Base-by-base conservation (phyloP, 176 grass and related monocot genomes). In the Olyra latifolia region DNA sequence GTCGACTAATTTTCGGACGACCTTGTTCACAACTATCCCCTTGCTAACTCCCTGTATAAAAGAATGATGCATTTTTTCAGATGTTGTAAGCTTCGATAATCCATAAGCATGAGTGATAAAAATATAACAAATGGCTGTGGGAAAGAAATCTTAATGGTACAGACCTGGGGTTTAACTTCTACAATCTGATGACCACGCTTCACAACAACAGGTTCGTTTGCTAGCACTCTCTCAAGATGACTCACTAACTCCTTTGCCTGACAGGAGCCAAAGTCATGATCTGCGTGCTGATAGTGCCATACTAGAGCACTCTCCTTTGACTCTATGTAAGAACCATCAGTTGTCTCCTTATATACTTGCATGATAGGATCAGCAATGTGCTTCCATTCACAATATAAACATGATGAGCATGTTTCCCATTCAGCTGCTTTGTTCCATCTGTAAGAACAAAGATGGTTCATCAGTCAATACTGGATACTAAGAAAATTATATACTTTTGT, bases 131-230 rank as follows among this genome's bases (percentile, higher is more conserved):
- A 75, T 24, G 13, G 10, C 25, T 62, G 30, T 29, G 19, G 13
- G 2, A 49, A 63, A 58, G 13, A 68, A 24, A 27, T 46, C 45
- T 39, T 53, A 32, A 52, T 17, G 56, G 23, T 19, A 50, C 41
- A 27, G 29, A 97, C 93, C 93, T 93, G 90, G 50, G 85, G 90
- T 79, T 93, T 97, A 63, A 97, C 90, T 93, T 97, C 90, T 11
- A 97, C 90, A 62, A 97, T 97, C 54, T 97, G 88, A 66, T 93
- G 93, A 56, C 93, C 93, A 75, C 72, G 75, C 39, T 80, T 93
- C 29, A 93, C 93, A 0, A 82, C 76, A 55, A 93, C 93, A 53
- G 90, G 93, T 71, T 93, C 93, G 62, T 91, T 97, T 24, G 85
- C 80, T 67, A 97, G 76, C 23, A 93, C 90, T 43, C 80, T 88